A percentile compares a stretch with the other conserved stretches of the same genome.
phyloP scores from a whole-genome alignment of 345 rosid genomes.

The Turnera subulata region DNA sequence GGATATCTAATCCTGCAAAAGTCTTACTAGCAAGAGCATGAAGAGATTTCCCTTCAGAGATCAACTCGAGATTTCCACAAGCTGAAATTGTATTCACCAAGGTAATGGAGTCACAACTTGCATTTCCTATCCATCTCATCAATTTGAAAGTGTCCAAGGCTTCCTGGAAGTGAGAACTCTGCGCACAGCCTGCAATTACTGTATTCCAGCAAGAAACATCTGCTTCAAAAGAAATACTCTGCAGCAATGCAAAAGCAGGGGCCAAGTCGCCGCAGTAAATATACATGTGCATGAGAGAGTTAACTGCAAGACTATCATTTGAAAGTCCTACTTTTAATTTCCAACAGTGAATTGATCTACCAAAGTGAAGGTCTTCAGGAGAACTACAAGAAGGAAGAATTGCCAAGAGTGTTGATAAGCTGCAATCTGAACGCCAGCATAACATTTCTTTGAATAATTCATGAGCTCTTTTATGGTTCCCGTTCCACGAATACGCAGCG shows the following conservation, averaged over 20 bases:
- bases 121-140: conserved; percentile 34
- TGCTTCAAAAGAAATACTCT: background rate
- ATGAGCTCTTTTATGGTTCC: background rate
- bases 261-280: background rate
- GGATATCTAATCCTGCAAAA: conserved; percentile 30
- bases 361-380: background rate
- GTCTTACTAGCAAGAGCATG: conserved; percentile 49
- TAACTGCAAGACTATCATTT: background rate
- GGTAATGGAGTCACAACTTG: conserved; percentile 38
- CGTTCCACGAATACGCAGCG: background rate
- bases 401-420: conserved; percentile 39
- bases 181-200: conserved; percentile 38
- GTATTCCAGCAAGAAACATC: conserved; percentile 29
- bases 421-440: conserved; percentile 23
- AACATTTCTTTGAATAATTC: conserved; percentile 35
- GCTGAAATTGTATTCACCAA: conserved; percentile 38
- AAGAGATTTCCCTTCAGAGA: conserved; percentile 38
- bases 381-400: conserved; percentile 15
- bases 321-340: background rate
- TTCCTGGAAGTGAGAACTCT: conserved; percentile 27
- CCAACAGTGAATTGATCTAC: background rate
- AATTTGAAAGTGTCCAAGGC: conserved; percentile 39
- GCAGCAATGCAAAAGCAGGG: background rate
- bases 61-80: conserved; percentile 44
- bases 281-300: background rate